Evolutionary conservation across 2,329 filamentous ascomycete genomes (phyloP).

Genomic region (Pleoardoris graminearum): DNA sequence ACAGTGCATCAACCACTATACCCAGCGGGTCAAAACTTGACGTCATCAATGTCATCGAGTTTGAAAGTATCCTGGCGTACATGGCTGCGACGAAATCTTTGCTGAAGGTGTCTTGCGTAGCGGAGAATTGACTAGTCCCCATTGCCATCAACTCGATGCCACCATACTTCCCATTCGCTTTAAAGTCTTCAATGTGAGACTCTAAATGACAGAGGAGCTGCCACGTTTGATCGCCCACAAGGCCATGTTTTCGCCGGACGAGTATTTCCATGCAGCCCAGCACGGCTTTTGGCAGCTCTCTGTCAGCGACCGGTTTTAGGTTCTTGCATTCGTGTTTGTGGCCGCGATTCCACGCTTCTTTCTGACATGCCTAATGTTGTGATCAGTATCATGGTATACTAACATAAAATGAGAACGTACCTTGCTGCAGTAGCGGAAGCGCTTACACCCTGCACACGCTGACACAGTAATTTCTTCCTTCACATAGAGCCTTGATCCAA

Average conservation of each 20-base stretch:
- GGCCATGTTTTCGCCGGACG: slow-evolving; percentile 46
- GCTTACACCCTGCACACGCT: slow-evolving; percentile 61
- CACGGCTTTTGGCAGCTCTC: slow-evolving; percentile 58
- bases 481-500: slow-evolving; percentile 38
- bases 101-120: slow-evolving; percentile 45
- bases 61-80: slow-evolving; percentile 59
- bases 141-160: slow-evolving; percentile 58
- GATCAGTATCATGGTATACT: not conserved
- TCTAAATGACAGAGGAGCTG: slow-evolving; percentile 50
- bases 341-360: slow-evolving; percentile 59
- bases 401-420: slow-evolving; percentile 44
- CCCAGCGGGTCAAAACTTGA: slow-evolving; percentile 62
- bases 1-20: slow-evolving; percentile 59
- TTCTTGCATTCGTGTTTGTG: slow-evolving; percentile 65
- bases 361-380: slow-evolving; percentile 58
- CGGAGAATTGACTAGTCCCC: slow-evolving; percentile 58
- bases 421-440: slow-evolving; percentile 63
- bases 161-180: slow-evolving; percentile 45
- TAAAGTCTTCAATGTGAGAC: slow-evolving; percentile 56
- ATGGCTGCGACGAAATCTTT: slow-evolving; percentile 50
- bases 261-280: slow-evolving; percentile 61
- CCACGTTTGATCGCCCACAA: slow-evolving; percentile 48
- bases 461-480: slow-evolving; percentile 49
- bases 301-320: slow-evolving; percentile 49
- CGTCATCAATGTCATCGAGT: slow-evolving; percentile 61